A percentile compares a stretch with the other conserved stretches of the same genome.
phyloP scores from a whole-genome alignment of 176 grass and related monocot genomes.

The Puya raimondii region DNA sequence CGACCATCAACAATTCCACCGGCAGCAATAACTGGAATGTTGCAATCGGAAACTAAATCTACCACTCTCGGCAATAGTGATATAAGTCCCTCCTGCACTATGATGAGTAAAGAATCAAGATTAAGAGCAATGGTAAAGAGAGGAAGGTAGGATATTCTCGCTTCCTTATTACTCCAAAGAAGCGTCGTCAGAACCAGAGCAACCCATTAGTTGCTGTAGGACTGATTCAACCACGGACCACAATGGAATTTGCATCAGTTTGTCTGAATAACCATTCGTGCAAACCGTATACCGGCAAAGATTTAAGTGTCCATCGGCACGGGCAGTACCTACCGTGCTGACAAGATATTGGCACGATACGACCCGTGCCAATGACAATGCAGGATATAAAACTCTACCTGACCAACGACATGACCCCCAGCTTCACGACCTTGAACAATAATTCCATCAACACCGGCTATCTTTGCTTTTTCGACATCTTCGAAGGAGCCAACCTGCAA shows the following conservation, averaged over 20 bases:
- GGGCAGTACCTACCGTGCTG: no score
- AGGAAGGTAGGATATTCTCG: background rate
- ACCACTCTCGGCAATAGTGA: constrained; percentile 63
- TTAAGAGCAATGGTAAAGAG: background rate
- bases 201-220: no score
- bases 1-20: constrained; percentile 83
- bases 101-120: constrained; percentile 20
- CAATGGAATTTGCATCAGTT: no score
- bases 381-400: constrained; percentile 27
- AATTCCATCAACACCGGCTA: constrained; percentile 83
- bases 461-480: constrained; percentile 67
- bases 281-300: no score
- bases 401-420: constrained; percentile 86
- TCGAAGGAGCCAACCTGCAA: constrained; percentile 61
- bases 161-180: background rate
- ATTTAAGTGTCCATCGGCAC: no score
- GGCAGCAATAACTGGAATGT: constrained; percentile 49
- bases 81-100: constrained; percentile 62
- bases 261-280: no score
- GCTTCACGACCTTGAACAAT: constrained; percentile 87
- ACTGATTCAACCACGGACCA: no score
- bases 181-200: no score
- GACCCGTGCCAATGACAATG: background rate
- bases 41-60: constrained; percentile 55
- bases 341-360: no score